A percentile compares a stretch with the other conserved stretches of the same genome.
These are phyloP conservation scores for Hippophae gyantsensis DNA, from an alignment of 306 rosid genomes.

Conservation along the genomic window DNA sequence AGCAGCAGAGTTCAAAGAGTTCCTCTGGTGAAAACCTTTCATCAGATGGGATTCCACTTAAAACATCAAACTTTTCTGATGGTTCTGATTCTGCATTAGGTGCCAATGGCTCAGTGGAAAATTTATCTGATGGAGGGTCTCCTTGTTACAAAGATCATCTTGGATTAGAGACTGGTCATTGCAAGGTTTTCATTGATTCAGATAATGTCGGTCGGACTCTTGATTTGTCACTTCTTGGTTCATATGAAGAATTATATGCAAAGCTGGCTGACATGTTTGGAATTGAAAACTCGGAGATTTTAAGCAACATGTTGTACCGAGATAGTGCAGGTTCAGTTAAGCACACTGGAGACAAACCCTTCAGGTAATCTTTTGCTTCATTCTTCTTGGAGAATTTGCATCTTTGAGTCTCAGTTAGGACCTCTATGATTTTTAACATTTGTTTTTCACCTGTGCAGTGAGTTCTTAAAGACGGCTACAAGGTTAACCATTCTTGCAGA, in stretches of 20 bases:
- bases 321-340: conserved; percentile 30
- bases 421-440: background rate
- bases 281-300: conserved; percentile 20
- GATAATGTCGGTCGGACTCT: conserved; percentile 28
- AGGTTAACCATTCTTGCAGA: conserved; percentile 35
- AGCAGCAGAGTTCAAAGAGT: conserved; percentile 47
- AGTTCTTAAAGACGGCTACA: conserved; percentile 53
- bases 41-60: conserved; percentile 22
- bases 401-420: background rate
- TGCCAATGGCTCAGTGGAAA: too few species aligned
- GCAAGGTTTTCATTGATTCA: conserved; percentile 33
- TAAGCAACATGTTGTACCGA: conserved; percentile 28
- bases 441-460: conserved; percentile 21
- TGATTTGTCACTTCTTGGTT: conserved; percentile 27
- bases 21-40: background rate
- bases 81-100: too few species aligned
- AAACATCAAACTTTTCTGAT: conserved; percentile 13
- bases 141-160: conserved; percentile 17
- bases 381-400: background rate
- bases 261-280: conserved; percentile 46
- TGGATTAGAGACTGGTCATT: conserved; percentile 36
- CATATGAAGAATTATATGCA: conserved; percentile 33
- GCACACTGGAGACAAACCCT: conserved; percentile 30
- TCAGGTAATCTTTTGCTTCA: conserved; percentile 23
- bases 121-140: too few species aligned